Conservation (phyloP, 108 stramenopile genomes). For the Skeletonema grethae region DNA sequence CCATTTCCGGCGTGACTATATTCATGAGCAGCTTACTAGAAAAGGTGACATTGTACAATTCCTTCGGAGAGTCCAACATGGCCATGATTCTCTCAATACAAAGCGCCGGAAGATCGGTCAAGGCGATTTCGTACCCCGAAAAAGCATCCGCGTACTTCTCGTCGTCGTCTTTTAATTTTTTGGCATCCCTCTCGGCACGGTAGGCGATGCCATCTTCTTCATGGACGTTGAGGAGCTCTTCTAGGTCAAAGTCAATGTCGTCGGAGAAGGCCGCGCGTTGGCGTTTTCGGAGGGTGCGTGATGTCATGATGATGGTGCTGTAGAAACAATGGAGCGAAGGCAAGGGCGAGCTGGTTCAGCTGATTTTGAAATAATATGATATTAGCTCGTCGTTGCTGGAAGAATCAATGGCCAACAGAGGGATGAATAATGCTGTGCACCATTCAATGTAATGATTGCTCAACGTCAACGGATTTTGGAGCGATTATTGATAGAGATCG, state of each 20-base stretch:
- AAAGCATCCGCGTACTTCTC: slow-evolving; percentile 30
- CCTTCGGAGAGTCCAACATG: slow-evolving; percentile 27
- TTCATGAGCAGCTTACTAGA: slow-evolving; percentile 22
- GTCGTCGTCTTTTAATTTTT: slow-evolving; percentile 11
- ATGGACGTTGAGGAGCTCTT: slow-evolving; percentile 41
- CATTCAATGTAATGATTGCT: neutral
- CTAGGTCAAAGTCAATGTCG: slow-evolving; percentile 35
- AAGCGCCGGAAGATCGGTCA: slow-evolving; percentile 37
- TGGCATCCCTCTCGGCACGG: slow-evolving; percentile 40
- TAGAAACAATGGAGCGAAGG: too few relatives aligned
- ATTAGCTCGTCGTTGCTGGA: neutral
- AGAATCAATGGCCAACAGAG: too few relatives aligned
- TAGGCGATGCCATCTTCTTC: slow-evolving; percentile 27
- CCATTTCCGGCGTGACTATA: slow-evolving; percentile 33
- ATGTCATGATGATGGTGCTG: neutral
- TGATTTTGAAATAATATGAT: neutral
- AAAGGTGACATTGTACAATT: slow-evolving; percentile 29
- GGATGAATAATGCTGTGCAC: neutral
- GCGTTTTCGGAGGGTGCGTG: slow-evolving; percentile 29
- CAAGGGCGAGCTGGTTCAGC: neutral
- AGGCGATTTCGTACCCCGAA: slow-evolving; percentile 31
- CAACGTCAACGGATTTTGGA: neutral
- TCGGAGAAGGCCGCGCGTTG: slow-evolving; percentile 23
- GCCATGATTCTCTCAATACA: slow-evolving; percentile 38
- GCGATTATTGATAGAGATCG: neutral